These are phyloP conservation scores for Dioscorea cayenensis DNA, from an alignment of 116 monocot genomes.

Conservation along the genomic window DNA sequence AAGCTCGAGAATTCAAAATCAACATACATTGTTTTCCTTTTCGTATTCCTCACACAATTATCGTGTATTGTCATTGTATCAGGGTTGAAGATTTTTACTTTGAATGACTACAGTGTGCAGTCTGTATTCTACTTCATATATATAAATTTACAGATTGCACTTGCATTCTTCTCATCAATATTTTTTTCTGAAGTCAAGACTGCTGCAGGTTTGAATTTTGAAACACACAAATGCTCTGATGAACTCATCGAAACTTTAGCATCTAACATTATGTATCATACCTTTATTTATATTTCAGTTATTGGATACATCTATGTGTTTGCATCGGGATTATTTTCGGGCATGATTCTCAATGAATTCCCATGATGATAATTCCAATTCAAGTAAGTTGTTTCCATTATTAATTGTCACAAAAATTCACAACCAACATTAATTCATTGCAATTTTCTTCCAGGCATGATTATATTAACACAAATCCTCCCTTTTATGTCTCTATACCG, in stretches of 20 bases:
- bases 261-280: neutral
- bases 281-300: slow-evolving; percentile 21
- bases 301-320: slow-evolving; percentile 68
- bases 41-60: neutral
- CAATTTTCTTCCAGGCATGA: slow-evolving; percentile 33
- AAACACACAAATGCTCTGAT: neutral
- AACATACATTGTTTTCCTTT: neutral
- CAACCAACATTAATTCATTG: neutral
- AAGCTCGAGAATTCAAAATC: neutral
- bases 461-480: slow-evolving; percentile 62
- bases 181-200: slow-evolving; percentile 59
- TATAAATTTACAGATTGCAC: slow-evolving; percentile 75
- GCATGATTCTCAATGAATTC: slow-evolving; percentile 40
- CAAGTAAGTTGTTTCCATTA: slow-evolving; percentile 36
- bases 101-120: slow-evolving; percentile 82
- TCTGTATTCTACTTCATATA: slow-evolving; percentile 69
- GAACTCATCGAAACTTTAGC: neutral
- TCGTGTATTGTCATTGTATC: slow-evolving; percentile 1
- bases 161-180: slow-evolving; percentile 57
- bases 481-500: slow-evolving; percentile 75
- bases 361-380: slow-evolving; percentile 49
- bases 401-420: neutral
- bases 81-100: slow-evolving; percentile 80
- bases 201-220: slow-evolving; percentile 46
- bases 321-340: slow-evolving; percentile 57